Base-by-base conservation (phyloP, 768 basidiomycete genomes). In the Suillus tomentosus region DNA sequence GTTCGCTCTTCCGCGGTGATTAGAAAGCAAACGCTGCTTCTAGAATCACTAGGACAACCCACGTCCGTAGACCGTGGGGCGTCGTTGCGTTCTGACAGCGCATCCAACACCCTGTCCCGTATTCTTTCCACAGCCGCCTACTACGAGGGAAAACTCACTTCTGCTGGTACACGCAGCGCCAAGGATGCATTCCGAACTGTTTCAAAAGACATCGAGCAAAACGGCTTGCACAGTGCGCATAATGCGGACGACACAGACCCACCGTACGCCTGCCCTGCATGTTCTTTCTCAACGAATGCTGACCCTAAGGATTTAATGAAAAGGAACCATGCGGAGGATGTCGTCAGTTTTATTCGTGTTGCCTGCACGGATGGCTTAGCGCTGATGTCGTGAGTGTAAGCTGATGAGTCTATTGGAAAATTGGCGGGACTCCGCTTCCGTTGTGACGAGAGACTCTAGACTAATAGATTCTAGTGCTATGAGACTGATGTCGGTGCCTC, bases 141-240 rank as follows among this genome's bases (percentile, higher is more conserved):
- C 67, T 91, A 89, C 62, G 82, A 85, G 67, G 74, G 69, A 7
- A 86, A 86, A 69, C 77, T 90, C 42, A 70, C 71, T 3, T 72
- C 76, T 40, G 79, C 79, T 6, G 77, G 77, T 13, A 77, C 77
- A 11, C 78, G 76, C 53, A 84, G 82, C 11, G 85, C 86, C n/a
- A 82, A 78, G 66, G 78, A 81, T 47, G 85, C 86, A 1, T 78
- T 91, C 76, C 80, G 79, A n/a, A 71, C 81, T 8, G 81, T 91
- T n/a, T 80, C 84, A 39, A 75, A 78, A 64, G 84, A 88, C 45
- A 83, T 91, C 27, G 89, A 90, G 64, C 78, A 77, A 62, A 82
- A 89, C 67, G 90, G 89, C 0, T 69, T 90, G 60, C 80, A 83
- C 50, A 79, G 74, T 11, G 71, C 73, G 69, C 79, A 66, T 6